Percentiles rank a stretch among this genome's conserved stretches.
Conservation (phyloP, 2,329 filamentous ascomycete genomes). For the Neopestalotiopsis clavispora region DNA sequence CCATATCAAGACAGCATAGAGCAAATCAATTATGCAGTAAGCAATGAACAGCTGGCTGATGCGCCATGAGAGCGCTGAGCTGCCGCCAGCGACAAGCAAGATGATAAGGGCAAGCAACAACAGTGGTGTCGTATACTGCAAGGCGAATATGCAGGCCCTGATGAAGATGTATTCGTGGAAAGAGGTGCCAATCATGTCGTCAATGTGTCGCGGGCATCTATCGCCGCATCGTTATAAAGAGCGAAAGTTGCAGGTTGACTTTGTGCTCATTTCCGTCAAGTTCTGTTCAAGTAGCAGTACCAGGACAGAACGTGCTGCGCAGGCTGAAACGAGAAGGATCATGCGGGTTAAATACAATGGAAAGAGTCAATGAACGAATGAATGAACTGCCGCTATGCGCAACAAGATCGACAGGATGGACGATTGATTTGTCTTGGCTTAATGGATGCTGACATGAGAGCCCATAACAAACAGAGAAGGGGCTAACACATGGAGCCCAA, state of each 20-base stretch:
- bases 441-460: no score
- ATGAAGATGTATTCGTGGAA: slow-evolving; percentile 48
- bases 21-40: slow-evolving; percentile 43
- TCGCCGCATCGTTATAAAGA: not conserved
- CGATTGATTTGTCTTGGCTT: no score
- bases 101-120: slow-evolving; percentile 38
- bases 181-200: slow-evolving; percentile 37
- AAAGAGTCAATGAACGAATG: not conserved
- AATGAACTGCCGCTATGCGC: no score
- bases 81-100: slow-evolving; percentile 27
- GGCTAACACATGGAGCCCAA: no score
- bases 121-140: slow-evolving; percentile 49
- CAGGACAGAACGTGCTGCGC: not conserved
- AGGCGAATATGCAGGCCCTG: slow-evolving; percentile 46
- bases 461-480: no score
- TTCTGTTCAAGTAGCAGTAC: not conserved
- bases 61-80: slow-evolving; percentile 23
- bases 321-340: not conserved
- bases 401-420: no score
- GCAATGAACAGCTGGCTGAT: slow-evolving; percentile 28
- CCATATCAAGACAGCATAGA: slow-evolving; percentile 50
- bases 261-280: not conserved
- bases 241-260: not conserved
- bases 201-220: not conserved
- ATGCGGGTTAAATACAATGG: not conserved